A percentile compares a stretch with the other conserved stretches of the same genome.
These are phyloP conservation scores for Colletotrichum costaricense DNA, from an alignment of 2,329 filamentous ascomycete genomes.

Conservation along the genomic window DNA sequence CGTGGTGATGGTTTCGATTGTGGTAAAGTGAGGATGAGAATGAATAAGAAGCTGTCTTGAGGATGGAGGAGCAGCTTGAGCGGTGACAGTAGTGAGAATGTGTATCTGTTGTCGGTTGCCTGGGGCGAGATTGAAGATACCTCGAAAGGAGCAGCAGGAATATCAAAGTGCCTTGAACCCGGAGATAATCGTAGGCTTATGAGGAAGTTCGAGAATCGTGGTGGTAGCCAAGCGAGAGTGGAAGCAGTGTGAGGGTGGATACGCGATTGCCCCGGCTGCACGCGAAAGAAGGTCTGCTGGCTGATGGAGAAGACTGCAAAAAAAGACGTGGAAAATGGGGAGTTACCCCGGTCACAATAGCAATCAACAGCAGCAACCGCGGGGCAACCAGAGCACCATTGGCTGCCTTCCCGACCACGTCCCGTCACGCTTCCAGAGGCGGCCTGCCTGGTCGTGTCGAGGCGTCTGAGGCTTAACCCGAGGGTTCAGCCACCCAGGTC, in stretches of 20 bases:
- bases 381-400: slow-evolving; percentile 64
- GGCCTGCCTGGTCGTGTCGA: slow-evolving; percentile 12
- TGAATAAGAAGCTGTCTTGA: background rate
- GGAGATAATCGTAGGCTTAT: slow-evolving; percentile 24
- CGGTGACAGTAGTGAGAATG: background rate
- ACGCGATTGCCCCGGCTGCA: slow-evolving; percentile 35
- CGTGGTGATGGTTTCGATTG: background rate
- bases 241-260: slow-evolving; percentile 6
- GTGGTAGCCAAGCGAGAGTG: slow-evolving; percentile 12
- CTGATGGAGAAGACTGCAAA: slow-evolving; percentile 10
- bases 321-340: slow-evolving; percentile 19
- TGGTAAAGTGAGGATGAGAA: background rate
- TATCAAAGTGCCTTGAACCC: background rate
- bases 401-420: slow-evolving; percentile 41
- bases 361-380: slow-evolving; percentile 67
- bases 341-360: slow-evolving; percentile 25
- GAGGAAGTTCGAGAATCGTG: slow-evolving; percentile 11
- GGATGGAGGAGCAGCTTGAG: background rate
- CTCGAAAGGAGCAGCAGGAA: background rate
- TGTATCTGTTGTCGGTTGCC: background rate
- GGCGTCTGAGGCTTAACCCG: slow-evolving; percentile 8
- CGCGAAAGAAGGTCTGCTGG: slow-evolving; percentile 14
- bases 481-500: background rate
- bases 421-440: slow-evolving; percentile 14
- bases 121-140: background rate